Percentiles rank a stretch among this genome's conserved stretches.
These are phyloP conservation scores for Colletotrichum musicola DNA, from an alignment of 2,329 filamentous ascomycete species.

Conservation along the genomic window DNA sequence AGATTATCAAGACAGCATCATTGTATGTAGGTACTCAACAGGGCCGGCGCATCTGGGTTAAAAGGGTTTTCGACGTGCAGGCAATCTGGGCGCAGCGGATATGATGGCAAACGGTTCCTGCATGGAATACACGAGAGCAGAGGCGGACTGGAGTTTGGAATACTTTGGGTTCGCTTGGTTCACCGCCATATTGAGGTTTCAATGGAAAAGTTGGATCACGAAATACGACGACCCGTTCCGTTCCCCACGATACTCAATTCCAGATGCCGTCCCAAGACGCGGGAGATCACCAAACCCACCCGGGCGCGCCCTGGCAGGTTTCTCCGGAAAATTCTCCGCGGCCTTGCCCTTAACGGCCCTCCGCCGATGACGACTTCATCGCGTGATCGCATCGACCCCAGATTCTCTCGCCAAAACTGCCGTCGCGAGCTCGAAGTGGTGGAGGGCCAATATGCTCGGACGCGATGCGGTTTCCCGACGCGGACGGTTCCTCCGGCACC, in stretches of 20 bases:
- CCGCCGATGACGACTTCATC: constrained; percentile 37
- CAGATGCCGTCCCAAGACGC: constrained; percentile 3
- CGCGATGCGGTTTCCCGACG: constrained; percentile 15
- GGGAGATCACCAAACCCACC: constrained; percentile 19
- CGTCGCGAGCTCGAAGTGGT: not conserved
- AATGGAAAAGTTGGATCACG: not conserved
- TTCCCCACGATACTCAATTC: not conserved
- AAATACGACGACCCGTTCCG: not conserved
- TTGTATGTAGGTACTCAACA: no score
- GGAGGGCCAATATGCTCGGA: constrained; percentile 10
- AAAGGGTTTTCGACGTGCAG: no score
- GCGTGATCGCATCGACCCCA: constrained; percentile 26
- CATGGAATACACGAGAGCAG: no score
- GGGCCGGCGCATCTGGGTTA: no score
- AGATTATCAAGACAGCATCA: no score
- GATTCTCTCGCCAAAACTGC: constrained; percentile 22
- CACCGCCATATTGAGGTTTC: not conserved
- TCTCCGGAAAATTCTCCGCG: constrained; percentile 39
- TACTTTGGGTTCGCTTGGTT: no score
- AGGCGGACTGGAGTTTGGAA: no score
- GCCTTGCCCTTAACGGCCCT: constrained; percentile 22
- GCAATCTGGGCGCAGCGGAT: no score
- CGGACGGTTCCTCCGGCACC: constrained; percentile 10
- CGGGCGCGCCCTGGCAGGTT: constrained; percentile 1
- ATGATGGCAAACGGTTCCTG: no score